Base-by-base conservation (phyloP, 805 yeast genomes). In the Yarrowia yakushimensis region DNA sequence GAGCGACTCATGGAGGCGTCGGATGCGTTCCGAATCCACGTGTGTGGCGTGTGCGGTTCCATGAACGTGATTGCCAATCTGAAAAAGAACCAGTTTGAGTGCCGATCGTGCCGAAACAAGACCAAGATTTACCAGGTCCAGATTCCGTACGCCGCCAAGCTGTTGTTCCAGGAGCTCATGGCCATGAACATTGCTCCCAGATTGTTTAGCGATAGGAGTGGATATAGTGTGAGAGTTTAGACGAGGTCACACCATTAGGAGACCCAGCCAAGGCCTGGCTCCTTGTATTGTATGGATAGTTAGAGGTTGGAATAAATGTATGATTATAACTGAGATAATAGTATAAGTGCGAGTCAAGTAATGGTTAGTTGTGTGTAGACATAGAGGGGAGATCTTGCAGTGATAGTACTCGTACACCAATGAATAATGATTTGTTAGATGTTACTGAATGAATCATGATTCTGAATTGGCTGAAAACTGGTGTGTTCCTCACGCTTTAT, bases 151-250 rank as follows among this genome's bases (percentile, higher is more conserved):
- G 99, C 99, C 52, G 99, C 99, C 62, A 94, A 94, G 79, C 82
- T 94, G 73, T 79, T 94, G 74, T 94, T 94, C 90, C 99, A 94
- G 79, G 99, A 94, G 79, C 83, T 94, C 73, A 94, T 94, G 98
- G 97, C 99, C 42, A 94, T 94, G 99, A 94, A 94, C 76, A 94
- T 94, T 71, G 88, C 97, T 20, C 99, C 98, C 62, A 86, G 99
- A 78, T 77, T 93, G 79, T 93, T 93, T 76, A 90, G 98, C n/a
- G 97, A 93, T 69, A 85, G 92, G 69, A 84, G 91, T 11, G 88
- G 87, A 7, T 77, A 80, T 13, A 42, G 62, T 34, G 68, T 67
- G 25, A 62, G 68, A n/a, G 65, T 45, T 12, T 65, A 50, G 20
- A 41, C 18, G 27, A 23, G 31, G 5, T 36, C 22, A 18, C 41